Evolutionary conservation across 371 early-diverging fungal species (phyloP).

Genomic region (Phascolomyces articulosus): DNA sequence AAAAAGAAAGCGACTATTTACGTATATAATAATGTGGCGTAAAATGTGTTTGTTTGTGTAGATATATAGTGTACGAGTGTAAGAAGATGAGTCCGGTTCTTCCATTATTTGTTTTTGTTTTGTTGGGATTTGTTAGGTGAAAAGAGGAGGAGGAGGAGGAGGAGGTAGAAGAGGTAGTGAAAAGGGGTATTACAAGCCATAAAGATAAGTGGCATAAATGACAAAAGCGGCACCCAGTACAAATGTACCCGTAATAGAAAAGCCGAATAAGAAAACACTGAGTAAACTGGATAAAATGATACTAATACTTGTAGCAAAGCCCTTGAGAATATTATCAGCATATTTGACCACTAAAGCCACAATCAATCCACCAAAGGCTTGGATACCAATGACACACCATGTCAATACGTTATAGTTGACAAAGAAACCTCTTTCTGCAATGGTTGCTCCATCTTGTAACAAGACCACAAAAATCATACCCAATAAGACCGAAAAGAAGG

Average conservation of each 20-base stretch:
- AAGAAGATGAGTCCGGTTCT: too few species aligned
- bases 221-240: constrained; percentile 79
- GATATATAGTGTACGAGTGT: too few species aligned
- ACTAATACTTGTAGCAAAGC: constrained; percentile 94
- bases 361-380: constrained; percentile 91
- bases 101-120: too few species aligned
- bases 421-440: constrained; percentile 85
- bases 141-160: not conserved
- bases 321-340: constrained; percentile 96
- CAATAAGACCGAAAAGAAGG: constrained; percentile 71
- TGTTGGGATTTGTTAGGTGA: too few species aligned
- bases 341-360: constrained; percentile 96
- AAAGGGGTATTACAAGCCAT: constrained; percentile 55
- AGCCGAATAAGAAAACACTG: constrained; percentile 79
- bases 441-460: constrained; percentile 76
- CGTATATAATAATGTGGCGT: too few species aligned
- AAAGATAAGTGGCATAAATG: constrained; percentile 79
- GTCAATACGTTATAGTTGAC: constrained; percentile 83
- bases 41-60: too few species aligned
- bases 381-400: constrained; percentile 78
- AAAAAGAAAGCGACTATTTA: too few species aligned
- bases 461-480: constrained; percentile 69
- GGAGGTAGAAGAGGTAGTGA: too few species aligned
- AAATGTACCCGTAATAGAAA: constrained; percentile 71
- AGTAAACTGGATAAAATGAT: constrained; percentile 86